Base-by-base conservation (phyloP, 148 eudicot genomes). In the Salicornia ramosissima region DNA sequence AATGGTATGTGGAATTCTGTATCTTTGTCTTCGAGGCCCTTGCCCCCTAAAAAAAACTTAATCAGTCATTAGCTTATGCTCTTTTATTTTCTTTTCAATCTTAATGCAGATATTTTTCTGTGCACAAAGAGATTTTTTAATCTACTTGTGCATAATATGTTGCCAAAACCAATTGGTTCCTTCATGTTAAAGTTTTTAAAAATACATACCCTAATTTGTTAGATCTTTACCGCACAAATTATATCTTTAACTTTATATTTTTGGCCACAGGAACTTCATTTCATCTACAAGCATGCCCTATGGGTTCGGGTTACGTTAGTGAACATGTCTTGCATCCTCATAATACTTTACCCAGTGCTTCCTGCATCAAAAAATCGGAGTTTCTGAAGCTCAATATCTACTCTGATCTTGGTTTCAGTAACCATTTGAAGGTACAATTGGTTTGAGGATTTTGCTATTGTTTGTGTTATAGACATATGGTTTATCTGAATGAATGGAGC, bases 391-490 rank as follows among this genome's bases (percentile, higher is more conserved):
- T 62, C 53, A 76, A 73, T 39, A 50, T 51, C 63, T 18, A 40
- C 53, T 57, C 75, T 5, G 67, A 80, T 63, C 70, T 80, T 49
- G 70, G 81, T 52, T 83, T 82, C 45, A 66, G 82, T 59, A 82
- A 82, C 72, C 81, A 81, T 73, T 69, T 85, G 69, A 73, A 85
- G 91, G 96, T 87, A 74, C 42, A 54, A 19, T 46, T 42, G 10
- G 40, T 22, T 60, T 45, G 24, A 61, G 46, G n/a, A 46, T 64
- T 39, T 70, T 29, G 39, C 10, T 8, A 13, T 16, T 57, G 14
- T 53, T 43, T 65, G 26, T 57, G 57, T 45, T 53, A 51, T 5
- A n/a, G 49, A 19, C 53, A n/a, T n/a, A 13, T 14, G 53, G 15
- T 50, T 19, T 14, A 15, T 14, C 40, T 52, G 34, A 28, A 24